These are phyloP conservation scores for Fusarium palustre DNA, from an alignment of 2,329 filamentous ascomycete species.

Conservation along the genomic window DNA sequence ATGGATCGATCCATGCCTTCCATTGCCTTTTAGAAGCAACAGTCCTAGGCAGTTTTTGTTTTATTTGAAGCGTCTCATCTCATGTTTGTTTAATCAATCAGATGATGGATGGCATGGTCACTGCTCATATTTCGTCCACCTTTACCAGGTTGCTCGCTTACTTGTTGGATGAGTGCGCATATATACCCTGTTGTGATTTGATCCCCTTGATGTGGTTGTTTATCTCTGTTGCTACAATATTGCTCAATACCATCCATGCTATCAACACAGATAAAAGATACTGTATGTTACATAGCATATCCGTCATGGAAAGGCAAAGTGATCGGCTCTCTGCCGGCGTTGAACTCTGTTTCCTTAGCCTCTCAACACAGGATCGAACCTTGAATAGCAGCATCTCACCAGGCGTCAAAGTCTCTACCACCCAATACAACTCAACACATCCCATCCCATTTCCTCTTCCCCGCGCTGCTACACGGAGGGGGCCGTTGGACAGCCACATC, in stretches of 20 bases:
- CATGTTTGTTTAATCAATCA: constrained; percentile 29
- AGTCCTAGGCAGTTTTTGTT: neutral
- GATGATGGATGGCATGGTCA: constrained; percentile 29
- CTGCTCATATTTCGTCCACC: constrained; percentile 9
- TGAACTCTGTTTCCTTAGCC: constrained; percentile 43
- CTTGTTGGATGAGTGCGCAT: neutral
- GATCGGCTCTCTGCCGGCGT: constrained; percentile 30
- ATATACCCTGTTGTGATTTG: neutral
- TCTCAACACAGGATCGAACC: constrained; percentile 32
- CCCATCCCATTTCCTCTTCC: constrained; percentile 6
- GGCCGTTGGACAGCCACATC: constrained; percentile 24
- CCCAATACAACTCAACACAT: neutral
- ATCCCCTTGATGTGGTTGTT: constrained; percentile 14
- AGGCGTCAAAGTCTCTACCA: constrained; percentile 20
- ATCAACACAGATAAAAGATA: constrained; percentile 7
- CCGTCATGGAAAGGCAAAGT: constrained; percentile 6
- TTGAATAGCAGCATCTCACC: constrained; percentile 32
- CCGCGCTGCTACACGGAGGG: constrained; percentile 24
- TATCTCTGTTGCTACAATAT: constrained; percentile 12
- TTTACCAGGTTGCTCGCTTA: neutral
- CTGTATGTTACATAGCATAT: neutral
- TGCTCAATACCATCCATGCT: neutral
- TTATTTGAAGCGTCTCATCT: constrained; percentile 19
- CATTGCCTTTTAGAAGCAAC: neutral
- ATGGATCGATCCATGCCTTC: neutral